Percentiles rank a stretch among this genome's conserved stretches.
These are phyloP conservation scores for Sarocladiaceae sp. DNA, from an alignment of 2,329 filamentous ascomycete genomes.

Conservation along the genomic window DNA sequence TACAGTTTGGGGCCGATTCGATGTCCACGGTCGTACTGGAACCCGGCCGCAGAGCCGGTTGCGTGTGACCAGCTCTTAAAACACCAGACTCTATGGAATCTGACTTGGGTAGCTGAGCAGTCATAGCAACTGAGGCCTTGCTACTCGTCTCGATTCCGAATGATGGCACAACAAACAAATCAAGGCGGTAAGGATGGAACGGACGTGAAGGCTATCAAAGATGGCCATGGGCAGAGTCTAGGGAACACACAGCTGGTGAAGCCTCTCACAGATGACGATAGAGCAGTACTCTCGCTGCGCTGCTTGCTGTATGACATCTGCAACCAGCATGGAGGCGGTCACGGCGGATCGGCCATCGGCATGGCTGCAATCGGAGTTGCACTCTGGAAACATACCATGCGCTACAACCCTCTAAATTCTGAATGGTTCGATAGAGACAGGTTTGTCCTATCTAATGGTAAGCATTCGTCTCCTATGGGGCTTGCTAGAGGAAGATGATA, in stretches of 20 bases:
- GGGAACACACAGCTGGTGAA: not conserved
- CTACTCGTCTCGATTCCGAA: too few relatives aligned
- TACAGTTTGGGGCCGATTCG: too few relatives aligned
- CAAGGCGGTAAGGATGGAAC: too few relatives aligned
- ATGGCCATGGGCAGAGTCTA: too few relatives aligned
- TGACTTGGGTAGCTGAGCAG: too few relatives aligned
- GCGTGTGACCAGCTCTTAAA: too few relatives aligned
- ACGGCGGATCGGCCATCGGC: constrained; percentile 28
- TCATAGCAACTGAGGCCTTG: too few relatives aligned
- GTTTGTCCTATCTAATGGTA: constrained; percentile 53
- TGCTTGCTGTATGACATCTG: constrained; percentile 37
- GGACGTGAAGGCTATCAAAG: too few relatives aligned
- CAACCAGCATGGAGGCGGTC: constrained; percentile 52
- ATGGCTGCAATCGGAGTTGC: constrained; percentile 31
- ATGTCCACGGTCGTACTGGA: too few relatives aligned
- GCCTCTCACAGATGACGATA: not conserved
- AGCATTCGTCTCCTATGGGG: not conserved
- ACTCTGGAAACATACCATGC: constrained; percentile 54
- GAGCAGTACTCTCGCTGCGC: not conserved
- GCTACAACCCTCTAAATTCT: constrained; percentile 45
- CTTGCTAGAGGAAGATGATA: not conserved
- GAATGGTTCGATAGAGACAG: constrained; percentile 53
- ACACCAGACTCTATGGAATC: too few relatives aligned
- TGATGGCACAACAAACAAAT: too few relatives aligned
- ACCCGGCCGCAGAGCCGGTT: too few relatives aligned